Percentiles rank a stretch among this genome's conserved stretches.
phyloP scores from a whole-genome alignment of 176 grass and related monocot species.

The Pontederia paniculata region DNA sequence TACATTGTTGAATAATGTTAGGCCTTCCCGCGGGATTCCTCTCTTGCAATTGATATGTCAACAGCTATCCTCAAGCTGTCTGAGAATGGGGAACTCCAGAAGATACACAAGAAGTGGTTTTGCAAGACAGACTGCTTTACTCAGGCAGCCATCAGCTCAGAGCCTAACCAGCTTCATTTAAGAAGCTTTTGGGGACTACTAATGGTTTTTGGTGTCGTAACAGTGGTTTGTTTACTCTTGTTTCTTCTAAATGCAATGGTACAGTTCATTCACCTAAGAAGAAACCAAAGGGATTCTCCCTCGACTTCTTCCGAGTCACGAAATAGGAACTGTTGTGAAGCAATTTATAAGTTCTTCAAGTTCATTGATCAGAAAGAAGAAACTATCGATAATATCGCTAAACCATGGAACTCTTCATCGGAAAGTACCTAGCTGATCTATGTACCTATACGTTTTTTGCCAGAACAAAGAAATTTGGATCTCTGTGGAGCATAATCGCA shows the following conservation, averaged over 20 bases:
- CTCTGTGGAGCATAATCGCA: too few species aligned
- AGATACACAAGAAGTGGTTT: slow-evolving; percentile 12
- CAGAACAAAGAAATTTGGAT: too few species aligned
- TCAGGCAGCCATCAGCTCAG: not conserved
- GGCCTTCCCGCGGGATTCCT: slow-evolving; percentile 16
- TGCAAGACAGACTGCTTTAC: slow-evolving; percentile 10
- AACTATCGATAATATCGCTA: slow-evolving; percentile 5
- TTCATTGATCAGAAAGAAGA: slow-evolving; percentile 26
- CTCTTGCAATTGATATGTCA: slow-evolving; percentile 12
- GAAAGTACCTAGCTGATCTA: not conserved
- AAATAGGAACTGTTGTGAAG: not conserved
- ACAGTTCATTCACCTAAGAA: slow-evolving; percentile 17
- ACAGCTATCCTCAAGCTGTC: slow-evolving; percentile 12
- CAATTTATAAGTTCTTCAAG: slow-evolving; percentile 11
- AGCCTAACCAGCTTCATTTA: slow-evolving; percentile 9
- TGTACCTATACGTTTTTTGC: not conserved
- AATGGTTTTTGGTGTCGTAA: slow-evolving; percentile 1
- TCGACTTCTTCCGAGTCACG: not conserved
- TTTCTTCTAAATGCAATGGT: slow-evolving; percentile 15
- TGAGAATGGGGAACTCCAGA: slow-evolving; percentile 8
- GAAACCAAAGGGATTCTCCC: slow-evolving; percentile 1
- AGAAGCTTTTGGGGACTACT: slow-evolving; percentile 15
- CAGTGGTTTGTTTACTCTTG: slow-evolving; percentile 3
- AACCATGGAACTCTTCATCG: not conserved
- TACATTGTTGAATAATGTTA: not conserved